Base-by-base conservation (phyloP, 768 basidiomycete genomes). In the Pleurotus tuber-regium region DNA sequence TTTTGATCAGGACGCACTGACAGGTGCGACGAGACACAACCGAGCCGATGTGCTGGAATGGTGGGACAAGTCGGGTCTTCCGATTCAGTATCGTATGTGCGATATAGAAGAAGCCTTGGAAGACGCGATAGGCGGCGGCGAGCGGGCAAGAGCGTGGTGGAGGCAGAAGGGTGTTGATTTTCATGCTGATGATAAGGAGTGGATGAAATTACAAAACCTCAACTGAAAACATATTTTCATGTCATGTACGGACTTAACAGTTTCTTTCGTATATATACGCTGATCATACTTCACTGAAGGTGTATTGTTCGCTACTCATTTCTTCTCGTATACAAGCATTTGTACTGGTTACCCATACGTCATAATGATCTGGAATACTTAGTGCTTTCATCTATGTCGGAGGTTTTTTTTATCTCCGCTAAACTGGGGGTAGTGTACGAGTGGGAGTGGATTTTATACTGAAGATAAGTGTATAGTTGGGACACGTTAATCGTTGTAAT, bases 81-180 rank as follows among this genome's bases (percentile, higher is more conserved):
- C 87, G 3, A 82, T 93, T 52, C 87, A 89, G 60, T 95, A 92
- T 67, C 80, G 92, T 48, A 84, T 92, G 79, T 93, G 92, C 62
- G 92, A 95, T 64, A 84, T 95, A 43, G 92, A 95, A 62, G 92
- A 93, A 71, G 92, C 92, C 2, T 66, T 94, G 59, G 92, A 93
- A 63, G 92, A 94, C 57, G 86, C 88, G 0, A 87, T 90, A 44
- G 85, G 86, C 6, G 86, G 85, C n/a, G 89, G 89, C 10, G 80
- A 84, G 54, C 79, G 73, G 41, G 88, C 85, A 9, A 77, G 88
- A 61, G 72, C 70, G 50, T 94, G 91, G 91, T 94, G 91, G 91
- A 80, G 75, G 63, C 66, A 68, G 54, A 88, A 89, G 61, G 91
- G 91, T 3, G 81, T 92, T 10, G 85, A 93, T 63, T 90, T 92